Evolutionary conservation across 495 filamentous ascomycete species (phyloP), one percentile per base, ranked within the genome.

Genomic region (Penicillium ucsense): DNA sequence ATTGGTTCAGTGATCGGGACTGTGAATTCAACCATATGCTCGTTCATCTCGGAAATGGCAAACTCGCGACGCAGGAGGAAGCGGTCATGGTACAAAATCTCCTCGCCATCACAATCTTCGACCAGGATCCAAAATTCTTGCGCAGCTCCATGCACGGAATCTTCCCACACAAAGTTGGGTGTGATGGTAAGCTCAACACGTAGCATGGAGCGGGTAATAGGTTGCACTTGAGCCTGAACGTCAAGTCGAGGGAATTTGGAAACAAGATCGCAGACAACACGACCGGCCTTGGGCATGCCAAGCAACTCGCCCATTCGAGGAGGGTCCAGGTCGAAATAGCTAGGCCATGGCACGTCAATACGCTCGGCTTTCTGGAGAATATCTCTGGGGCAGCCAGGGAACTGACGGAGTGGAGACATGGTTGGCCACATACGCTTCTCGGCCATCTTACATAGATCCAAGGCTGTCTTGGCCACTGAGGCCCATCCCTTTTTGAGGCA

Each of bases 341-440:
- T 94, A 34, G 72, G 73, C 86, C 91, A 99, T 4, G 88, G 86
- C 37, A 97, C 90, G 51, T 96, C 90, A 49, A 96, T 94, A 45
- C 89, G 75, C 67, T 99, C 92, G 3, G 89, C 83, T 66, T 96
- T 96, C 49, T 85, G 79, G 41, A 97, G 71, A 41, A 99, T 86
- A 48, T 99, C 94, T 32, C 78, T 68, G 8, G 89, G 79, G 53
- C 88, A 94, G 35, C 68, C 70, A 2, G 86, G 81, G 61, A 96
- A 97, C 57, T 99, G 92, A 35, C 94, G 76, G 6, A 99, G 77
- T 5, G 92, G 92, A 12, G 88, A 85, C 92, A 97, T 97, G 20
- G 90, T 95, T 5, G 89, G 90, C 92, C 92, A 99, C 92, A 97
- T 97, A 28, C 94, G 76, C 74, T 94, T 94, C 72, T 99, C 92